Conservation (phyloP, 352 stramenopile species). For the Globisporangium solare region DNA sequence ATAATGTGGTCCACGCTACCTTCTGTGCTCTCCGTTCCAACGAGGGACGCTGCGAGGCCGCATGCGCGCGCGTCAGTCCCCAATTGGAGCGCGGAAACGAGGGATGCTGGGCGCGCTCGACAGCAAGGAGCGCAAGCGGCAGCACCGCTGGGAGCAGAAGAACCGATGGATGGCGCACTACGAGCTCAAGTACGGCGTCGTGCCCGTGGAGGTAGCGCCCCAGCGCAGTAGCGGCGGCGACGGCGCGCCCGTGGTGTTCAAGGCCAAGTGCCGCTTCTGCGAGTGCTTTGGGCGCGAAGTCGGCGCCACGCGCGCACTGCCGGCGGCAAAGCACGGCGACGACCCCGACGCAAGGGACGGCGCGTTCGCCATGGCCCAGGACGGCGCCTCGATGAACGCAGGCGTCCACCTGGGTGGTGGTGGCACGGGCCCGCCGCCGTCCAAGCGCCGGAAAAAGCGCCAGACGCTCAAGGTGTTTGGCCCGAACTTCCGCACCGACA, state of each 20-base stretch:
- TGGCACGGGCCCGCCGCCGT: conserved; percentile 6
- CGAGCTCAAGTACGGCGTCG: conserved; percentile 57
- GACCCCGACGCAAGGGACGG: not conserved
- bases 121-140: conserved; percentile 46
- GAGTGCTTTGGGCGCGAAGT: conserved; percentile 46
- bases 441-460: conserved; percentile 49
- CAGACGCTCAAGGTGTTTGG: conserved; percentile 58
- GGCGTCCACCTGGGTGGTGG: not conserved
- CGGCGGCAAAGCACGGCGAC: not conserved
- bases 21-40: too few species aligned
- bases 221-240: conserved; percentile 12
- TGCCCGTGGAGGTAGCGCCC: conserved; percentile 32
- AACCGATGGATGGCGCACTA: conserved; percentile 62
- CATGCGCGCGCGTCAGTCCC: too few species aligned
- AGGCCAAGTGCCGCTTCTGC: conserved; percentile 59
- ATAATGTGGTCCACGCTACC: too few species aligned
- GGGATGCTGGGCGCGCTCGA: conserved; percentile 1
- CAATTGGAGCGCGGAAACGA: not conserved
- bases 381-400: not conserved
- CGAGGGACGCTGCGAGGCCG: too few species aligned
- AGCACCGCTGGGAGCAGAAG: conserved; percentile 59
- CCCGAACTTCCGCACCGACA: conserved; percentile 54
- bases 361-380: not conserved
- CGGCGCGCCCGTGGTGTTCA: conserved; percentile 27
- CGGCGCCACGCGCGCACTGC: not conserved